These are phyloP conservation scores for Colletotrichum sp. DNA, from an alignment of 2,329 filamentous ascomycete species.

Conservation along the genomic window DNA sequence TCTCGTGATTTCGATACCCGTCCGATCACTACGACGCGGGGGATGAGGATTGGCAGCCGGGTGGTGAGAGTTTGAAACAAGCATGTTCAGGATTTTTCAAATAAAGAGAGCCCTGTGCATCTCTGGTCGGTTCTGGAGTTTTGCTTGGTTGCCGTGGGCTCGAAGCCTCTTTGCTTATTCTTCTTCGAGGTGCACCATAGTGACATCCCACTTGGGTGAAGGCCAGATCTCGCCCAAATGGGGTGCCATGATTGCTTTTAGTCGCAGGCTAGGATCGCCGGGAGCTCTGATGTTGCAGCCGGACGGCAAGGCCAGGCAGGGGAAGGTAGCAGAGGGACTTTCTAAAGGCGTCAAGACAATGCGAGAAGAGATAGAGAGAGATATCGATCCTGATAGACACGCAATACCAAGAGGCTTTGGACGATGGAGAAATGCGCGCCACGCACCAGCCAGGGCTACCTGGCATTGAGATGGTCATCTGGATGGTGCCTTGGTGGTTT, in stretches of 20 bases:
- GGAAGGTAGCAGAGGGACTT: background rate
- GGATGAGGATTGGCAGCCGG: background rate
- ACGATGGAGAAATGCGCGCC: background rate
- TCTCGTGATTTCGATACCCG: background rate
- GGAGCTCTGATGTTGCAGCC: constrained; percentile 18
- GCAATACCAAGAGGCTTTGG: background rate
- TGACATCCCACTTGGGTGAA: constrained; percentile 1
- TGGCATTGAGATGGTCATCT: background rate
- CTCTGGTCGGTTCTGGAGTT: background rate
- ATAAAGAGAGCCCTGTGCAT: constrained; percentile 11
- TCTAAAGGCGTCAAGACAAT: background rate
- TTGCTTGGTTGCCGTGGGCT: background rate
- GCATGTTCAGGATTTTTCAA: constrained; percentile 11
- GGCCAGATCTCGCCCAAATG: constrained; percentile 13
- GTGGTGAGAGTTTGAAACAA: constrained; percentile 19
- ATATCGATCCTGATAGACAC: background rate
- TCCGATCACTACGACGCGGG: background rate
- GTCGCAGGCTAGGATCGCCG: constrained; percentile 4
- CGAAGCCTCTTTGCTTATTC: constrained; percentile 13
- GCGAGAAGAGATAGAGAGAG: constrained; percentile 14
- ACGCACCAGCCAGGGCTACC: background rate
- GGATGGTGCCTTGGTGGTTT: background rate
- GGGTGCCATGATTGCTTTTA: constrained; percentile 12
- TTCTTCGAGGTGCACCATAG: background rate
- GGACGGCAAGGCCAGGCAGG: constrained; percentile 18